Conservation (phyloP, 495 filamentous ascomycete genomes). For the Cladorrhinum samala region DNA sequence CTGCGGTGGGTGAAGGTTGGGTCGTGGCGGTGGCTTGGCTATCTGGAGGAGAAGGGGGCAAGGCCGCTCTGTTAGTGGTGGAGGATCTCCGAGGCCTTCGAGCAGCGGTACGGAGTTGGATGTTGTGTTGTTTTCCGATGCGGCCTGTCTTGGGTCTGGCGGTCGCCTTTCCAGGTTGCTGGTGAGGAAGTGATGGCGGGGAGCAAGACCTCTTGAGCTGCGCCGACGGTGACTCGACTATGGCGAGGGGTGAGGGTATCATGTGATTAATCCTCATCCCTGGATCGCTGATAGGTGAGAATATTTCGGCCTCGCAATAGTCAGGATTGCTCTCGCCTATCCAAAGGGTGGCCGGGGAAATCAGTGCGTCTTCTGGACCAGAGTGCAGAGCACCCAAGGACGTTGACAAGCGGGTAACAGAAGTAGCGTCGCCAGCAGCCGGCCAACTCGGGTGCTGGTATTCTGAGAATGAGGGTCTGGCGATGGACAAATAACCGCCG, state of each 20-base stretch:
- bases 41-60: not conserved
- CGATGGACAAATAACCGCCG: not conserved
- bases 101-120: conserved; percentile 20
- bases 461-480: not conserved
- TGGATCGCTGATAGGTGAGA: not conserved
- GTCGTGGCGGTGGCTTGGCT: not conserved
- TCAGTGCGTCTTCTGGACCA: not conserved
- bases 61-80: not conserved
- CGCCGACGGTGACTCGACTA: not conserved
- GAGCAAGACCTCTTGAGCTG: not conserved
- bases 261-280: not conserved
- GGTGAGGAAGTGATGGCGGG: not conserved
- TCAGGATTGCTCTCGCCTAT: conserved; percentile 1
- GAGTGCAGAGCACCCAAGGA: not conserved
- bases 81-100: conserved; percentile 11
- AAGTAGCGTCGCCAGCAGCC: not conserved
- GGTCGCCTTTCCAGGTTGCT: not conserved
- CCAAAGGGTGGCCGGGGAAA: not conserved
- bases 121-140: conserved; percentile 4
- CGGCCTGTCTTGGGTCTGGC: conserved; percentile 1
- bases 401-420: not conserved
- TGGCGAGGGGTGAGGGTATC: not conserved
- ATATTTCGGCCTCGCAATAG: not conserved
- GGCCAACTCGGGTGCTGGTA: not conserved
- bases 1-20: not conserved